Percentiles rank a stretch among this genome's conserved stretches.
phyloP scores from a whole-genome alignment of 371 early-diverging fungal species.

The Zopfochytrium polystomum region DNA sequence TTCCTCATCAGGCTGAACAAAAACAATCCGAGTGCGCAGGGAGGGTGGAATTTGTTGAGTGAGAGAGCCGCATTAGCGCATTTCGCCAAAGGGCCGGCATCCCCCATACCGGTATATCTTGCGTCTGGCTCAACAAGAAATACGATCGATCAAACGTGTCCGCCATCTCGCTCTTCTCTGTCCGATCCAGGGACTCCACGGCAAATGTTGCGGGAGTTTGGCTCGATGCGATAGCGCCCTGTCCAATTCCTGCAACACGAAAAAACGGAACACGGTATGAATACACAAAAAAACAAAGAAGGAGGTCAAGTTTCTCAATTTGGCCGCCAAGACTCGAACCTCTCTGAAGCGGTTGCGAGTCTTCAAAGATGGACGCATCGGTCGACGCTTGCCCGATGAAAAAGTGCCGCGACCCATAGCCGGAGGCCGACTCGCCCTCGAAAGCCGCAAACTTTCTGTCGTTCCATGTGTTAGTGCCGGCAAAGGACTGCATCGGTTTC shows the following conservation, averaged over 20 bases:
- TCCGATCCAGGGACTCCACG: slow-evolving; percentile 33
- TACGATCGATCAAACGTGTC: slow-evolving; percentile 32
- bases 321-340: not conserved
- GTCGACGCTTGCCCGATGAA: slow-evolving; percentile 40
- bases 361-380: slow-evolving; percentile 3
- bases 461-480: slow-evolving; percentile 1
- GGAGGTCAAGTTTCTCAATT: no score
- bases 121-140: slow-evolving; percentile 30
- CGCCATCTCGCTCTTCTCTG: not conserved
- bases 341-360: slow-evolving; percentile 1
- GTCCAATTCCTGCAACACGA: no score
- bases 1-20: slow-evolving; percentile 17
- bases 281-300: no score
- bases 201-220: slow-evolving; percentile 31
- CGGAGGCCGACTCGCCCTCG: slow-evolving; percentile 8
- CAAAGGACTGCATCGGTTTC: slow-evolving; percentile 1
- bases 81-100: no score
- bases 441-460: slow-evolving; percentile 11
- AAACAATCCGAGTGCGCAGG: no score
- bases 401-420: slow-evolving; percentile 36
- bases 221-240: not conserved
- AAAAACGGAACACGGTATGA: no score
- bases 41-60: no score
- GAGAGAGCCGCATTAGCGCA: no score
- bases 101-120: no score